A percentile compares a stretch with the other conserved stretches of the same genome.
phyloP scores from a whole-genome alignment of 164 flowering plant genomes.

The Chimonanthus salicifolius region DNA sequence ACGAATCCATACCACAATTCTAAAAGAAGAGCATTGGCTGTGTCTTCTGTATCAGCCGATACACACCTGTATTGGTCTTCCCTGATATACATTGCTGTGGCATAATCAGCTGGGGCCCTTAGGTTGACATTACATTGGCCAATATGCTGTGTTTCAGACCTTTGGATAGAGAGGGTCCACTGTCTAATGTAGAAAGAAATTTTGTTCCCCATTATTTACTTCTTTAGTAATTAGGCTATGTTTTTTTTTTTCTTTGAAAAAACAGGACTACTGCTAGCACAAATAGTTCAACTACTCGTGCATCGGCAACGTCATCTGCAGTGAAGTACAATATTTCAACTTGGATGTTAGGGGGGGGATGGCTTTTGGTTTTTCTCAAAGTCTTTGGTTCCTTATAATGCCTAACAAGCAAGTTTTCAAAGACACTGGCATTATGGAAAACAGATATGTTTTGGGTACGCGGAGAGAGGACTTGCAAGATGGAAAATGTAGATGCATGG shows the following conservation, averaged over 20 bases:
- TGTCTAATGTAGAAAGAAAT: no score
- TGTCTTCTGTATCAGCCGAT: no score
- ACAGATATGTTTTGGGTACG: neutral
- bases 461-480: neutral
- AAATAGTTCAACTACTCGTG: conserved; percentile 18
- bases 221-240: neutral
- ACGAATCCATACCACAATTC: no score
- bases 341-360: conserved; percentile 18
- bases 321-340: conserved; percentile 2
- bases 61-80: no score
- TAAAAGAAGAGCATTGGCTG: no score
- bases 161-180: no score
- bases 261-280: conserved; percentile 41
- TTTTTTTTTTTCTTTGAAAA: no score
- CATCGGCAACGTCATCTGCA: conserved; percentile 27
- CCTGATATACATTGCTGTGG: no score
- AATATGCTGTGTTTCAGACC: no score
- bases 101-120: no score
- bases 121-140: no score
- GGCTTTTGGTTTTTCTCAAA: conserved; percentile 16
- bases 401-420: neutral
- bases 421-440: neutral
- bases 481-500: neutral
- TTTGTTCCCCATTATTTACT: neutral
- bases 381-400: neutral